Base-by-base conservation (phyloP, 2,329 filamentous ascomycete species). In the Aspergillus sp. region DNA sequence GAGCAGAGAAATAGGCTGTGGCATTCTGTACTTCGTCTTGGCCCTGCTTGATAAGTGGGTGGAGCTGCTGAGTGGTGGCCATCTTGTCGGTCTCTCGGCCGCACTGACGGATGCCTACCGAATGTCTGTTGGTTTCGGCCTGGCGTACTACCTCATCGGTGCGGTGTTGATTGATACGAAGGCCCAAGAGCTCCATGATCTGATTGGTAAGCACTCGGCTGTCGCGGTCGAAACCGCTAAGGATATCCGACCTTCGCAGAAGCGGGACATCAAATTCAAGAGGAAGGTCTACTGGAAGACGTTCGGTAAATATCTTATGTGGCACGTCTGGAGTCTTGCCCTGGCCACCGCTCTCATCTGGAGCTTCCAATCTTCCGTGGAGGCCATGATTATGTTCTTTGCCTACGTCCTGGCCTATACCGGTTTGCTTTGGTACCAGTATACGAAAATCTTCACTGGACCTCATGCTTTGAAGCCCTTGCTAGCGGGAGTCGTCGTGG, bases 41-140 rank as follows among this genome's bases (percentile, higher is more conserved):
- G 83, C 83, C 6, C 77, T 85, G 11, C 78, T 85, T 63, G 83
- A 85, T 63, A 83, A 83, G 59, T 85, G 83, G 83, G 73, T 83
- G 5, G 75, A 78, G 29, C 65, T 85, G 3, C 67, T 84, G 14
- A 77, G 77, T 56, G 82, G 82, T 16, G 74, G 73, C 18, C 69
- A 74, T 18, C 60, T 78, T 0, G 63, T 79, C 16, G 80, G 80
- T 59, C 68, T 83, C 11, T 69, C 70, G 2, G 63, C 70, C 4
- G 67, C 70, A 16, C 50, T 71, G 26, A 75, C 74, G 46, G 71
- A 75, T 12, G 69, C 75, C 1, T 74, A 77, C 56, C 77, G 81
- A 11, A 72, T 82, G 59, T 77, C 80, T 39, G 78, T 84, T 22
- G 83, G 84, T 1, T 84, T 85, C 62, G 80, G 81, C n/a, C 73